Evolutionary conservation across 2,329 filamentous ascomycete genomes (phyloP), one percentile per base, ranked within the genome.

Genomic region (Talaromyces sp.): DNA sequence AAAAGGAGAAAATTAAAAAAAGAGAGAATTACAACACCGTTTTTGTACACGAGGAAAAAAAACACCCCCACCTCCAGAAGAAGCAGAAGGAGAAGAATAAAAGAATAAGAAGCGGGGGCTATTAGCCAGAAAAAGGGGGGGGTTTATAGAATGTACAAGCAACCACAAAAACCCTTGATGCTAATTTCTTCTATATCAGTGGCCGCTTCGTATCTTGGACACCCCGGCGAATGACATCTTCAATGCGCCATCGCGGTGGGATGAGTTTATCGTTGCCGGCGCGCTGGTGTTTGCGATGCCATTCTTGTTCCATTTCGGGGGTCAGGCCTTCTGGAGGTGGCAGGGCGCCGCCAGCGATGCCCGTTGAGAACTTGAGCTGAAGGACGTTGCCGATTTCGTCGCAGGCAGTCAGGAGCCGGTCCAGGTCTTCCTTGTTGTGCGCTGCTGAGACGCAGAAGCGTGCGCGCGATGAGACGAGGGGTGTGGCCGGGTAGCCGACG

Each of bases 361-460:
- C 95, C 14, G 90, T 96, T n/a, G 92, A 96, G 78, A 96, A 97
- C 80, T 97, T 98, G 72, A 99, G 83, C 77, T 98, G 93, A 59
- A 99, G 80, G 24, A 96, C 84, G 66, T 96, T 91, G 60, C 93
- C 93, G 60, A 97, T 87, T 75, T 98, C 90, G 71, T 98, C 91
- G 70, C 93, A 98, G 17, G 95, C 95, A 4, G 86, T 83, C 56
- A 99, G 81, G 62, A 99, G 80, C 55, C 93, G 87, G 75, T 99
- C 95, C 69, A 99, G 84, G 73, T 99, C 95, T 56, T 99, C 95
- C 81, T 99, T 99, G 77, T 96, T 99, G 81, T 99, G 95, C 1
- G 95, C 91, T 2, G 95, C 88, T 3, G 92, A 96, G 58, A 99
- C 87, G 73, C 95, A 99, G 85, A 99, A 97, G 54, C 95, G 89